phyloP scores from a whole-genome alignment of 257 asterid genomes.

The Jaltomata sinuosa region DNA sequence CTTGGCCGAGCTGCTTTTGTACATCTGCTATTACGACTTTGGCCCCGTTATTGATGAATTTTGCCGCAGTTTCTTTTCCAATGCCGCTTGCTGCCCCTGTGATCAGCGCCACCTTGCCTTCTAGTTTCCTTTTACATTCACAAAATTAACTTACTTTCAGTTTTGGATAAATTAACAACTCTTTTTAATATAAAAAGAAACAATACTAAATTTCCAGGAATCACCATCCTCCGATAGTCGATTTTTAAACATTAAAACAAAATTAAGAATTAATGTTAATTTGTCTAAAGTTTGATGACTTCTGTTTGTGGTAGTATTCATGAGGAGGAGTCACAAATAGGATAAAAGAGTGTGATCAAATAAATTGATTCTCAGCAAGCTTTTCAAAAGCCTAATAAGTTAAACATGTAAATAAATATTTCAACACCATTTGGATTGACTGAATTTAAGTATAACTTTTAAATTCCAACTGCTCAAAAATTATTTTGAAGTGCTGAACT shows the following conservation, averaged over 20 bases:
- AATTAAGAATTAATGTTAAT: too few relatives aligned
- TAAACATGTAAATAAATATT: too few relatives aligned
- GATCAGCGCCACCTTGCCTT: conserved; percentile 76
- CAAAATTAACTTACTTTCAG: neutral
- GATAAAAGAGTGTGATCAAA: neutral
- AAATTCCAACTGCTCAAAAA: too few relatives aligned
- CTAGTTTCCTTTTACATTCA: conserved; percentile 40
- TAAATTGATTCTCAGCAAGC: neutral
- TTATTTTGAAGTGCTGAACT: too few relatives aligned
- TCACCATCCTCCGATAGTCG: neutral
- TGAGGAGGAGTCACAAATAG: neutral
- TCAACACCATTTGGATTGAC: too few relatives aligned
- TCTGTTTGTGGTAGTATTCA: too few relatives aligned
- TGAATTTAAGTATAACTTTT: too few relatives aligned
- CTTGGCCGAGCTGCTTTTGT: conserved; percentile 30
- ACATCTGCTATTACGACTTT: conserved; percentile 68
- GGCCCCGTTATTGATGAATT: conserved; percentile 66
- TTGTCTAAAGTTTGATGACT: too few relatives aligned
- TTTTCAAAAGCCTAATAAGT: too few relatives aligned
- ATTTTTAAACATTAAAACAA: too few relatives aligned
- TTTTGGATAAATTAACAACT: neutral
- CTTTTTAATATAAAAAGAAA: neutral
- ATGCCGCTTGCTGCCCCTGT: conserved; percentile 87
- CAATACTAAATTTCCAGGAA: neutral
- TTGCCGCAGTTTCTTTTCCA: conserved; percentile 70